phyloP scores from a whole-genome alignment of 345 rosid genomes.

The Linum usitatissimum region DNA sequence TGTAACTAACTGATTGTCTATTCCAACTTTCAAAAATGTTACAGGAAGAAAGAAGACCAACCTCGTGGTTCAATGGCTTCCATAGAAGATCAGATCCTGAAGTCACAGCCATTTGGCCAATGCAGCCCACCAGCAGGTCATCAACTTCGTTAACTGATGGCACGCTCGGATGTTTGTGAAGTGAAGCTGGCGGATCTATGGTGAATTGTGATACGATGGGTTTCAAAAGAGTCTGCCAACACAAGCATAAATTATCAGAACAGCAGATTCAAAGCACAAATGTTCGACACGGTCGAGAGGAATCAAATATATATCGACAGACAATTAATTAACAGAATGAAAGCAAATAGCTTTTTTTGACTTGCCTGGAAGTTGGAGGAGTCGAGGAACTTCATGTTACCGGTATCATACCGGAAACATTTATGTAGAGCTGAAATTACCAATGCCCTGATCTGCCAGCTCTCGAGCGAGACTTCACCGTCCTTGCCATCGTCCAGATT shows the following conservation, averaged over 20 bases:
- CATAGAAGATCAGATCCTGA: slow-evolving; percentile 85
- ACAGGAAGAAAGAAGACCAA: slow-evolving; percentile 9
- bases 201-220: slow-evolving; percentile 71
- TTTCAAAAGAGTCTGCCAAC: slow-evolving; percentile 63
- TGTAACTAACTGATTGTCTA: neutral
- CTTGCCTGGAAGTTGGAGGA: slow-evolving; percentile 71
- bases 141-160: slow-evolving; percentile 69
- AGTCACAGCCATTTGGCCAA: slow-evolving; percentile 92
- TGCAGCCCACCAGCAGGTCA: slow-evolving; percentile 54
- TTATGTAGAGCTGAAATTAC: slow-evolving; percentile 67
- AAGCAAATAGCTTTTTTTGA: neutral
- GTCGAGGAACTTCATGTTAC: slow-evolving; percentile 64
- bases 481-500: slow-evolving; percentile 33
- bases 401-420: slow-evolving; percentile 73
- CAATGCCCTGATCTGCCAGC: slow-evolving; percentile 78
- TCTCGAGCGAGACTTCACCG: slow-evolving; percentile 25
- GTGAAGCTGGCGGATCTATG: slow-evolving; percentile 45
- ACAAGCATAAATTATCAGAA: slow-evolving; percentile 6
- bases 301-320: neutral
- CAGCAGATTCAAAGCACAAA: neutral
- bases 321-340: neutral
- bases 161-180: slow-evolving; percentile 43
- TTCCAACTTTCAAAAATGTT: neutral
- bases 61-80: slow-evolving; percentile 94
- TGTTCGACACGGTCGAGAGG: too few species aligned